A percentile compares a stretch with the other conserved stretches of the same genome.
Evolutionary conservation across 331 rosid species (phyloP).

Genomic region (Acacia pycnantha): DNA sequence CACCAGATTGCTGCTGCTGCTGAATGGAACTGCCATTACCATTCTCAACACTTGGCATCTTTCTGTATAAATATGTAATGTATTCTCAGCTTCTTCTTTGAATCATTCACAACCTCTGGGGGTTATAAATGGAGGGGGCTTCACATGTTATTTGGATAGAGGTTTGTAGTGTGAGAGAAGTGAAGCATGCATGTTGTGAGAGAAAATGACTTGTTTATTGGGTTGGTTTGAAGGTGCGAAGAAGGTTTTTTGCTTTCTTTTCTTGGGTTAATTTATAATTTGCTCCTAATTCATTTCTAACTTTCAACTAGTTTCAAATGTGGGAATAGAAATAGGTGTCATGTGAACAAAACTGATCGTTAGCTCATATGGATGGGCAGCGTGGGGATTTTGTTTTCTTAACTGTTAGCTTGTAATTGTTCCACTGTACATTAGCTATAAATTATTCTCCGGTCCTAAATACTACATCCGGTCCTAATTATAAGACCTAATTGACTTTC

Average conservation of each 20-base stretch:
- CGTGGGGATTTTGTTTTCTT: background rate
- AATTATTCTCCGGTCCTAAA: no score
- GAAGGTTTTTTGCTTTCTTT: conserved; percentile 15
- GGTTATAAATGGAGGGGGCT: conserved; percentile 43
- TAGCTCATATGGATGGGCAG: background rate
- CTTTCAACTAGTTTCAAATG: conserved; percentile 12
- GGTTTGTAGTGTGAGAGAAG: conserved; percentile 53
- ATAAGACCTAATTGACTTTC: no score
- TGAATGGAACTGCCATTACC: conserved; percentile 32
- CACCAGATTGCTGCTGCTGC: background rate
- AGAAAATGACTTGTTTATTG: conserved; percentile 32
- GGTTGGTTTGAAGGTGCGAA: conserved; percentile 45
- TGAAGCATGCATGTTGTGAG: conserved; percentile 60
- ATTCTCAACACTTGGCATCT: conserved; percentile 51
- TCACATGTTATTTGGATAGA: conserved; percentile 45
- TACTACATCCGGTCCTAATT: no score
- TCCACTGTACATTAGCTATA: background rate
- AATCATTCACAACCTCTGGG: conserved; percentile 17
- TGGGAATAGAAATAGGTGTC: background rate
- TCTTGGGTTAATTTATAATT: conserved; percentile 14
- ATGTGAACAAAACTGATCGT: background rate
- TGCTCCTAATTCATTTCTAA: conserved; percentile 32
- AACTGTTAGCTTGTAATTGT: background rate
- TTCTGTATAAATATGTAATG: background rate
- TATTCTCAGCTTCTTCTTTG: background rate